Evolutionary conservation across 2,329 filamentous ascomycete genomes (phyloP).

Genomic region (Colletotrichum magnum): DNA sequence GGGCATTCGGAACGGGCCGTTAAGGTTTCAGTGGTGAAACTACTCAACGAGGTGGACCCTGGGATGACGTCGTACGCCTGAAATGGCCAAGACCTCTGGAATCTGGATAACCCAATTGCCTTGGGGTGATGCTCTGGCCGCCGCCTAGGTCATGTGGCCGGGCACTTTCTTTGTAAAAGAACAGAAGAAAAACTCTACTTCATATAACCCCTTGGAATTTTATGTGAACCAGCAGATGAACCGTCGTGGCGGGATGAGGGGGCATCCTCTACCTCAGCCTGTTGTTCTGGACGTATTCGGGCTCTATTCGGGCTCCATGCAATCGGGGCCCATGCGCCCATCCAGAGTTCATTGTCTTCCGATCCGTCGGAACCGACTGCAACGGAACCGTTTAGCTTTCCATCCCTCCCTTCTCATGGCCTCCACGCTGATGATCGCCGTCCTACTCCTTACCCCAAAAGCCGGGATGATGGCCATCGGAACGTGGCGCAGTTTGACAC

Average conservation of each 20-base stretch:
- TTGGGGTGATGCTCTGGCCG: neutral
- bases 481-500: constrained; percentile 26
- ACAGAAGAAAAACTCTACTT: too few relatives aligned
- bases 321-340: neutral
- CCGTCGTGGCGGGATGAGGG: constrained; percentile 16
- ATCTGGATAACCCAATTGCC: constrained; percentile 2
- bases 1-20: constrained; percentile 37
- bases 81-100: constrained; percentile 14
- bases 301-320: neutral
- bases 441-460: neutral
- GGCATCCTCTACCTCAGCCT: neutral
- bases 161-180: too few relatives aligned
- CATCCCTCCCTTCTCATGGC: constrained; percentile 3
- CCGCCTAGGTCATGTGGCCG: neutral
- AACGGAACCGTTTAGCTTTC: constrained; percentile 9
- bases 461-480: constrained; percentile 8
- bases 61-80: constrained; percentile 11
- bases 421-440: neutral
- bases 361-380: constrained; percentile 21
- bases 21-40: constrained; percentile 31
- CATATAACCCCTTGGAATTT: too few relatives aligned
- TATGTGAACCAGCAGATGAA: constrained; percentile 31
- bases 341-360: neutral
- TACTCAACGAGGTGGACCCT: neutral
- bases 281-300: neutral